Evolutionary conservation across 768 basidiomycete genomes (phyloP), one percentile per base, ranked within the genome.

Genomic region (Royoungia palumana): DNA sequence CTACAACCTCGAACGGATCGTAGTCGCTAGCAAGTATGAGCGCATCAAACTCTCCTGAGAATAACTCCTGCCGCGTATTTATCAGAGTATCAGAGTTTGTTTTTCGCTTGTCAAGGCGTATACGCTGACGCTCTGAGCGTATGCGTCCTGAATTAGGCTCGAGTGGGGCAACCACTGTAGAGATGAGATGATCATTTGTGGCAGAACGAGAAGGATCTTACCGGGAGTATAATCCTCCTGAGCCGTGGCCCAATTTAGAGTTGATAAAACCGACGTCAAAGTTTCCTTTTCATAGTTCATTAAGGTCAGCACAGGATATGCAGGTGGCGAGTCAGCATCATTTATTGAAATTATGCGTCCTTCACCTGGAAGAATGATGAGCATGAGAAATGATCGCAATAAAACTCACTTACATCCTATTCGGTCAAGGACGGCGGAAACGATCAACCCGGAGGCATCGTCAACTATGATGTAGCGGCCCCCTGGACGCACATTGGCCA

Each of bases 391-490:
- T 46, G 43, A 46, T n/a, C 21, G 11, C 12, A 39, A 41, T 12
- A 11, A 27, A 11, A 27, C 25, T 9, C 12, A 57, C 74, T 50
- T 55, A 85, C 92, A 89, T 66, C 89, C 94, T 71, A 97, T 77
- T 24, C 94, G 76, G 53, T 94, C 91, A 6, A 98, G 66, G 36
- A 94, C 79, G 2, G 84, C 89, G 0, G 90, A 82, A 1, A 94
- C 87, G 6, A 99, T 65, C 32, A 98, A 62, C 1, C 96, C 96
- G 28, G 90, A 90, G 13, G 88, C 87, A 65, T 97, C 93, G 54
- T 99, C 96, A 0, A 97, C 88, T 3, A 85, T 85, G 34, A 99
- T 69, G 61, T 94, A 89, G 54, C 85, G 74, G n/a, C 92, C 89
- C 11, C 89, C 93, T 0, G 94, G 91, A 21, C 83, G 74, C 35